Percentiles rank a stretch among this genome's conserved stretches.
phyloP scores from a whole-genome alignment of 768 basidiomycete species.

The Russula earlei region DNA sequence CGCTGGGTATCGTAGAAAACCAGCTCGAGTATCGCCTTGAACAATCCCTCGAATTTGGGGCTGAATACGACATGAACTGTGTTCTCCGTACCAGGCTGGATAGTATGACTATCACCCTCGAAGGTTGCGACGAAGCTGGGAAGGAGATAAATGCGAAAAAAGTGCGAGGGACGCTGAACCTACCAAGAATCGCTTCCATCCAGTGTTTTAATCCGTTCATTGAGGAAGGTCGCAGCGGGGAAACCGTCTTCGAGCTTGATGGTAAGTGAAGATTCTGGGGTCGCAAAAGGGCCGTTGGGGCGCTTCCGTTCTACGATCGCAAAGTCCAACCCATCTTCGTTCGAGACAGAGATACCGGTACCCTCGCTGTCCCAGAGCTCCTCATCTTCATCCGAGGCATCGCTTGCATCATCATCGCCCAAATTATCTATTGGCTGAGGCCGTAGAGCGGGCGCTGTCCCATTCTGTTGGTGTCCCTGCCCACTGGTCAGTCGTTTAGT shows the following conservation, averaged over 20 bases:
- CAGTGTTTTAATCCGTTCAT: not conserved
- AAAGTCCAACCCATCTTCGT: constrained; percentile 37
- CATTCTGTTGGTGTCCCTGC: not conserved
- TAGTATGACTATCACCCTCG: not conserved
- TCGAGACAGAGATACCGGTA: constrained; percentile 29
- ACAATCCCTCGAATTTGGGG: constrained; percentile 8
- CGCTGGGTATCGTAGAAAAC: constrained; percentile 1
- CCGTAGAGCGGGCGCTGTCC: not conserved
- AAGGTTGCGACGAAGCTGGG: constrained; percentile 3
- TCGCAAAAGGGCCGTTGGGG: constrained; percentile 21
- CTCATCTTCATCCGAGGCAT: constrained; percentile 3
- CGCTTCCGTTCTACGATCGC: constrained; percentile 36
- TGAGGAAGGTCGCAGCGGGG: constrained; percentile 12
- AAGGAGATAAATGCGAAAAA: not conserved
- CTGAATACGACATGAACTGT: not conserved
- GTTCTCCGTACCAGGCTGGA: constrained; percentile 6
- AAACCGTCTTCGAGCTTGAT: constrained; percentile 8
- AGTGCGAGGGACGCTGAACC: not conserved
- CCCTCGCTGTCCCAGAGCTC: constrained; percentile 38
- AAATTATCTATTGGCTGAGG: not conserved
- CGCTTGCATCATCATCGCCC: not conserved
- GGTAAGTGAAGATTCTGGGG: constrained; percentile 8
- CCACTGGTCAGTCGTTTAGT: not conserved
- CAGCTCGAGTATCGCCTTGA: constrained; percentile 3
- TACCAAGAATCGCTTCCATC: constrained; percentile 4